Evolutionary conservation across 2,329 filamentous ascomycete genomes (phyloP).

Genomic region (Didymella keratinophila): DNA sequence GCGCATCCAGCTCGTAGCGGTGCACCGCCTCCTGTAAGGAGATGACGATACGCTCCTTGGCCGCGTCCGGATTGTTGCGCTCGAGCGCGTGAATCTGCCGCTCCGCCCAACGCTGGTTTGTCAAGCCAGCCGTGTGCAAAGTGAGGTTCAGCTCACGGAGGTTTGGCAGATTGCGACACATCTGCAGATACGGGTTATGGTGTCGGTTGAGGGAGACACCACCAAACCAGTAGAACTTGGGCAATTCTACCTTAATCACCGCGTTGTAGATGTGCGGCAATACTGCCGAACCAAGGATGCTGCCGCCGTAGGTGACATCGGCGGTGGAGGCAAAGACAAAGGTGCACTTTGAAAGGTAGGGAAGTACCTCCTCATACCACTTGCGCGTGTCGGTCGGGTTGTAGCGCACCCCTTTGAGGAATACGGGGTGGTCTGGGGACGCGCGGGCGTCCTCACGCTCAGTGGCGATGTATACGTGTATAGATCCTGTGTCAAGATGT

Average conservation of each 20-base stretch:
- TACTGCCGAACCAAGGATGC: slow-evolving; percentile 12
- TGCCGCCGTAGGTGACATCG: slow-evolving; percentile 22
- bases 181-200: slow-evolving; percentile 87
- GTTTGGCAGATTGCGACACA: slow-evolving; percentile 82
- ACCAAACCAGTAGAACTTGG: slow-evolving; percentile 56
- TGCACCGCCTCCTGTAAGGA: slow-evolving; percentile 80
- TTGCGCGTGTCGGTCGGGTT: background rate
- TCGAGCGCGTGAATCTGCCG: slow-evolving; percentile 69
- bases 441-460: slow-evolving; percentile 22
- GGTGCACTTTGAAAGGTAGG: slow-evolving; percentile 17
- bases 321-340: slow-evolving; percentile 26
- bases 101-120: slow-evolving; percentile 70
- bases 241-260: slow-evolving; percentile 55
- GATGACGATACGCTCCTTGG: slow-evolving; percentile 80
- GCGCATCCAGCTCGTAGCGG: slow-evolving; percentile 76
- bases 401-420: slow-evolving; percentile 20
- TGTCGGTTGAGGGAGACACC: slow-evolving; percentile 83
- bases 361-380: slow-evolving; percentile 26
- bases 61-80: slow-evolving; percentile 77
- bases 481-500: slow-evolving; percentile 6
- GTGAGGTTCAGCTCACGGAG: slow-evolving; percentile 82
- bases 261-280: slow-evolving; percentile 20
- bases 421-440: slow-evolving; percentile 18
- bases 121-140: slow-evolving; percentile 80
- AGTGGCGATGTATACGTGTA: slow-evolving; percentile 16